A percentile compares a stretch with the other conserved stretches of the same genome.
Conservation (phyloP, 2,329 filamentous ascomycete genomes). For the Cercospora sp. region DNA sequence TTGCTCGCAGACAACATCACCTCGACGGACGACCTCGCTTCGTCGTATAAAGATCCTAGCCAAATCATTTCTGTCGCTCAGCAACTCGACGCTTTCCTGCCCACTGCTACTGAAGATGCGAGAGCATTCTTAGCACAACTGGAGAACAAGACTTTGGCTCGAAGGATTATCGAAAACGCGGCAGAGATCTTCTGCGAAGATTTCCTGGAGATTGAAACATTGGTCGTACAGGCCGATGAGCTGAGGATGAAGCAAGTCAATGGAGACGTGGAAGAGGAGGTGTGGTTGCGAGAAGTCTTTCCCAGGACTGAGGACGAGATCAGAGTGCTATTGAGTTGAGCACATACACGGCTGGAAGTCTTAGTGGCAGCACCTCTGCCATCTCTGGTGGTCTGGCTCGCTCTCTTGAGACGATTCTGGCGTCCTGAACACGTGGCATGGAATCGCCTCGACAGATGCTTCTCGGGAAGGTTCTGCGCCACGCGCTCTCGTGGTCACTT, state of each 20-base stretch:
- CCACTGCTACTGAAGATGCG: constrained; percentile 89
- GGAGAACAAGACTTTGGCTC: constrained; percentile 69
- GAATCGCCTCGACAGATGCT: too few species aligned
- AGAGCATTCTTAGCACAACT: constrained; percentile 76
- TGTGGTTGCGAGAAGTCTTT: constrained; percentile 56
- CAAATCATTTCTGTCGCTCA: constrained; percentile 68
- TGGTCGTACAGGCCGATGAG: constrained; percentile 61
- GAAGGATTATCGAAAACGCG: constrained; percentile 77
- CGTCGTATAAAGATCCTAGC: constrained; percentile 33
- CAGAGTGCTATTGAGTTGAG: constrained; percentile 60
- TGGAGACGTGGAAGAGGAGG: constrained; percentile 41
- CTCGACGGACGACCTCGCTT: constrained; percentile 27
- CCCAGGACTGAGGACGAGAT: constrained; percentile 66
- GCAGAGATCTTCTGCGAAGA: constrained; percentile 81
- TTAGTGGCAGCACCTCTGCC: too few species aligned
- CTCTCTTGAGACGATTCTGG: too few species aligned
- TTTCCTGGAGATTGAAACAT: constrained; percentile 70
- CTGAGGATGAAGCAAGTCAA: constrained; percentile 39
- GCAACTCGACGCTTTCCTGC: constrained; percentile 83
- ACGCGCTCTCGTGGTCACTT: neutral
- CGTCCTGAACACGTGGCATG: too few species aligned
- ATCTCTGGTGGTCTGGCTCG: too few species aligned
- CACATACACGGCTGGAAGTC: neutral
- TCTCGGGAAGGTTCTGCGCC: neutral
- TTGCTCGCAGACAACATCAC: constrained; percentile 42